Conservation (phyloP, 768 basidiomycete genomes). For the Calocera viscosa region DNA sequence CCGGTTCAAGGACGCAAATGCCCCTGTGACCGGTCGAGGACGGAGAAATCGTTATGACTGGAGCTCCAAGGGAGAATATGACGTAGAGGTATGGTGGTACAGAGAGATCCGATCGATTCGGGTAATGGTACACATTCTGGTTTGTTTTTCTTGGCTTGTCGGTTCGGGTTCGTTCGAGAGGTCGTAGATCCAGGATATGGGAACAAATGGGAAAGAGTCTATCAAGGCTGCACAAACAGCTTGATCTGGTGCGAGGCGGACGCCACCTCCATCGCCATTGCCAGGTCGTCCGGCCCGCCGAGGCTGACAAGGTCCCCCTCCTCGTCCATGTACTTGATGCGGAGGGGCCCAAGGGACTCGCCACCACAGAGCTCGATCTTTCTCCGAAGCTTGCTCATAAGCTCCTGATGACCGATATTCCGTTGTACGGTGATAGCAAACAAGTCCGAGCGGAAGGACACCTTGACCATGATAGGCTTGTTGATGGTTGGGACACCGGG, state of each 20-base stretch:
- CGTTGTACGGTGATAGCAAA: constrained; percentile 86
- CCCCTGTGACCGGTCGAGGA: not conserved
- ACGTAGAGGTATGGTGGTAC: constrained; percentile 6
- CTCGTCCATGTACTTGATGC: constrained; percentile 83
- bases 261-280: constrained; percentile 69
- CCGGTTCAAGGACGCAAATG: not conserved
- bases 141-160: not conserved
- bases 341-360: constrained; percentile 63
- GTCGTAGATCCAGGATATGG: constrained; percentile 5
- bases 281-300: constrained; percentile 83
- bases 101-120: not conserved
- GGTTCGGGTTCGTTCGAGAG: constrained; percentile 8
- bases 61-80: constrained; percentile 9
- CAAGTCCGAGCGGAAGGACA: constrained; percentile 88
- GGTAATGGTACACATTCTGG: constrained; percentile 6
- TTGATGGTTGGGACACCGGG: constrained; percentile 1
- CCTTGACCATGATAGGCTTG: constrained; percentile 73
- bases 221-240: not conserved
- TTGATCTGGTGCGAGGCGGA: not conserved
- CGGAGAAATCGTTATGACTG: not conserved
- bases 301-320: constrained; percentile 84
- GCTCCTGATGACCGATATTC: constrained; percentile 61
- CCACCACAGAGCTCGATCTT: constrained; percentile 90
- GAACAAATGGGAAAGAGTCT: not conserved
- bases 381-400: constrained; percentile 80